Base-by-base conservation (phyloP, 371 early-diverging fungal species). In the Funneliformis caledonium region DNA sequence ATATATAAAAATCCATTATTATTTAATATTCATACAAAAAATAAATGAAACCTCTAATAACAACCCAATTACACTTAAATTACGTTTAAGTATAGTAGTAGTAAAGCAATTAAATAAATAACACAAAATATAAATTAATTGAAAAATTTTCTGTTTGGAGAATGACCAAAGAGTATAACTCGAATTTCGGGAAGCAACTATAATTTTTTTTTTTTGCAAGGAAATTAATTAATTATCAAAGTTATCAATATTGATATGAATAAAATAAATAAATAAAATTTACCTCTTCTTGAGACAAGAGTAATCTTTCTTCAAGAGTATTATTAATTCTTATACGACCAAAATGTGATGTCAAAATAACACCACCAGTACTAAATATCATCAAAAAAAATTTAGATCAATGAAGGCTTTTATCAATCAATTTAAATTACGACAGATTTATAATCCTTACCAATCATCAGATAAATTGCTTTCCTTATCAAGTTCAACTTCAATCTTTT, bases 131-230 rank as follows among this genome's bases (percentile, higher is more conserved):
- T 70, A 72, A 72, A 45, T 86, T 92, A 98, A 90, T 97, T 93
- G 88, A 92, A 96, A 92, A 96, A 97, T 84, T 90, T 93, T 88
- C 97, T 93, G 88, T 90, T 93, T 78, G 94, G 93, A 37, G 97
- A 96, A 77, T 92, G 92, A 8, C 96, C 98, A 86, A 95, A 98
- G 76, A 98, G 90, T 78, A 91, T 84, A 79, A 92, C 88, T 82
- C 97, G 95, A 82, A 98, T 89, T 82, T 95, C 94, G 72, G 98
- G 98, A 78, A 97, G 90, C 94, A 96, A 94, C 89, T 92, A 84
- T 48, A 72, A n/a, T 2, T 33, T 68, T 7, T 76, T 70, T 43
- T 42, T 85, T 22, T 43, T 56, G 11, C 7, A 47, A 47, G 19
- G 56, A 14, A 14, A 22, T 37, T 37, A 56, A 52, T 52, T 52